Evolutionary conservation across 768 basidiomycete species (phyloP), one percentile per base, ranked within the genome.

Genomic region (Psilocybe tampanensis): DNA sequence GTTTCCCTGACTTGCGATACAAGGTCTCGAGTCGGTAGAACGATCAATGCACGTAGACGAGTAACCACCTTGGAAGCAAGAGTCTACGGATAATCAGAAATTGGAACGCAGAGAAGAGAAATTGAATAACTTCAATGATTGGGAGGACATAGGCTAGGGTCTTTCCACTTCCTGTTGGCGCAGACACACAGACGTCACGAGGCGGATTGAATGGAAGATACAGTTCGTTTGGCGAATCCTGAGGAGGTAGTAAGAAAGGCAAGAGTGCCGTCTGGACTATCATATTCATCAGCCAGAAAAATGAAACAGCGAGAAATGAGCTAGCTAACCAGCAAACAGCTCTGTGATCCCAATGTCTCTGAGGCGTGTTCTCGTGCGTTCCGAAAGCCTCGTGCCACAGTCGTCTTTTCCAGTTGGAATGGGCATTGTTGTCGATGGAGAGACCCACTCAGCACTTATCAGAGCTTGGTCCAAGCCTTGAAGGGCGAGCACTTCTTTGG

Each of bases 81-180:
- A 2, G 87, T 79, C 92, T 95, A 52, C 15, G n/a, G 39, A 26
- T 8, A 34, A 18, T 41, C 41, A 22, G 49, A n/a, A 43, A 26
- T 39, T 44, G 24, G n/a, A 23, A 36, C 13, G 18, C 15, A 41
- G 45, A 19, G 26, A 24, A 19, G 22, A 18, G 34, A 34, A 54
- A 15, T 13, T 41, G 15, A 6, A 57, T 24, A 55, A 90, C 94
- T 80, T 97, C 94, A 26, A 97, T 79, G 53, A 98, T 90, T 1
- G 97, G 97, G 32, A 98, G 74, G 1, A 88, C 92, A 73, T 99
- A 99, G n/a, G 94, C 92, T 24, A 99, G 80, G 0, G 96, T 99
- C 72, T 99, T 99, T 0, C 97, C 97, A 63, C 95, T 97, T 21
- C 97, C 97, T 0, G 97, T 99, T 0, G 97, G 97, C 1, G 97